Evolutionary conservation across 306 rosid genomes (phyloP), one percentile per base, ranked within the genome.

Genomic region (Crotalaria pallida): DNA sequence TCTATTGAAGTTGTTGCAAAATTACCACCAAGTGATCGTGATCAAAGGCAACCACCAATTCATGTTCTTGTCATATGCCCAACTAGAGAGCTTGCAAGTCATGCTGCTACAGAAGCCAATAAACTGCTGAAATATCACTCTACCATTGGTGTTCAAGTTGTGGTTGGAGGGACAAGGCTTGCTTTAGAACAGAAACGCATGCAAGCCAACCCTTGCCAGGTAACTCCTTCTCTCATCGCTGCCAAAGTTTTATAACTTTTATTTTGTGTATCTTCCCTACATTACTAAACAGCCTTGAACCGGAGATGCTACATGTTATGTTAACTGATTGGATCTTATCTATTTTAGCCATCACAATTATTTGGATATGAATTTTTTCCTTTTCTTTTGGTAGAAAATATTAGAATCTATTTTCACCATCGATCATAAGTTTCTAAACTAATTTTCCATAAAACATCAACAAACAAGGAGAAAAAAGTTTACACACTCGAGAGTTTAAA

Each of bases 161-260:
- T 94, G 72, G 91, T 94, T 18, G 99, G 99, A 60, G 99, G 99
- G 15, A 94, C 97, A 74, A 81, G 90, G 59, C 94, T 91, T 72
- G 83, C 89, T 50, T 50, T 83, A 34, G 99, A 94, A 81, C 99
- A 94, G 87, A 94, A 87, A 55, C 89, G 91, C 38, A 81, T 94
- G 90, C 92, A 85, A 86, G 86, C 90, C 58, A 88, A 94, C 75
- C 92, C 97, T 57, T 94, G 99, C 74, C 99, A 94, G 88, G 99
- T 86, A 22, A 77, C 51, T 47, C 44, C 10, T 51, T 81, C 72
- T 74, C 31, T 59, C 50, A 60, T 69, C 60, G 44, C 59, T 70
- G 40, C 47, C 38, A 29, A 26, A 51, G 17, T 58, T 47, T 70
- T n/a, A n/a, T n/a, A n/a, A n/a, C n/a, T n/a, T n/a, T n/a, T 13